Conservation (phyloP, 306 rosid species). For the Luffa acutangula region DNA sequence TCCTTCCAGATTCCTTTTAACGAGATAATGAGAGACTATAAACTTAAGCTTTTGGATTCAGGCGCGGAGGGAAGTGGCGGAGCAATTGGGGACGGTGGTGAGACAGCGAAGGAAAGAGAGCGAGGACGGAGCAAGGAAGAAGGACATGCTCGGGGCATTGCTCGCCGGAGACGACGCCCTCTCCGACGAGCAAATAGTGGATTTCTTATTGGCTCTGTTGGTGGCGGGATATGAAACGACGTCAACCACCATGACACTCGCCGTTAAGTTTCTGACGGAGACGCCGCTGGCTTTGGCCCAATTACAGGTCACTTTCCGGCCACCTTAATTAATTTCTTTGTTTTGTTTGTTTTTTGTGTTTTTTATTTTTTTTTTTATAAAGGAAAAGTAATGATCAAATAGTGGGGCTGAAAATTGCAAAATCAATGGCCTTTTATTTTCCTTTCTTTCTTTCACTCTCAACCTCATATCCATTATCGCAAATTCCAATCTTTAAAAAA, state of each 20-base stretch:
- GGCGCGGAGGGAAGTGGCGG: constrained; percentile 93
- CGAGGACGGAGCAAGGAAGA: constrained; percentile 27
- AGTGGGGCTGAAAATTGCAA: constrained; percentile 1
- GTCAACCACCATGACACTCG: constrained; percentile 91
- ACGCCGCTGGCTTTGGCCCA: constrained; percentile 86
- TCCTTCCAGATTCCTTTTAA: no score
- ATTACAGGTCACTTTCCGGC: constrained; percentile 48
- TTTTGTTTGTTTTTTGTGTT: neutral
- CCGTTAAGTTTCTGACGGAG: constrained; percentile 84
- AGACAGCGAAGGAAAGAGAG: constrained; percentile 51
- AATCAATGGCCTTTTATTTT: neutral
- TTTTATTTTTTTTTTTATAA: neutral
- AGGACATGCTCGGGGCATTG: constrained; percentile 73
- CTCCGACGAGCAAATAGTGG: constrained; percentile 75
- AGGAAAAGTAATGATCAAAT: neutral
- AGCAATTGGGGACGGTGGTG: constrained; percentile 62
- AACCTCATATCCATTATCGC: constrained; percentile 9
- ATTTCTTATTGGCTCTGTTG: constrained; percentile 75
- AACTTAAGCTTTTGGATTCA: neutral
- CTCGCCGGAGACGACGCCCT: constrained; percentile 67
- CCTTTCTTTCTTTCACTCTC: neutral
- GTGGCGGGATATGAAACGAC: constrained; percentile 97
- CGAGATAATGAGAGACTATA: no score
- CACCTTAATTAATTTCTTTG: neutral
- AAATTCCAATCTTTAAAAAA: neutral